Conservation (phyloP, 2,329 filamentous ascomycete species). For the Neopestalotiopsis sp. region DNA sequence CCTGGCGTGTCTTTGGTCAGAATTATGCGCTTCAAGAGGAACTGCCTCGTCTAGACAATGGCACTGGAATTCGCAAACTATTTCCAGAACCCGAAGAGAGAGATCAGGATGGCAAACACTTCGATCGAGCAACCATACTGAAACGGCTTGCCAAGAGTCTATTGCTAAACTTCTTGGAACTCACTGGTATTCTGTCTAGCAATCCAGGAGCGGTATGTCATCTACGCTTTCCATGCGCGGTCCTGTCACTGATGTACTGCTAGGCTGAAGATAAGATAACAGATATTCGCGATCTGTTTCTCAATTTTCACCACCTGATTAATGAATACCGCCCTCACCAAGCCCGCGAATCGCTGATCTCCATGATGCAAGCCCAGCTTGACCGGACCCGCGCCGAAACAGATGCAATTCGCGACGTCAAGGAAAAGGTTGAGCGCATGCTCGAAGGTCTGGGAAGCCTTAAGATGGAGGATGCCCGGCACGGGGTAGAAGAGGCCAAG, state of each 20-base stretch:
- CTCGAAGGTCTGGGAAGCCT: constrained; percentile 71
- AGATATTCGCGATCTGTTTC: constrained; percentile 81
- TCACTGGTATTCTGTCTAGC: constrained; percentile 74
- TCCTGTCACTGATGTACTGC: background rate
- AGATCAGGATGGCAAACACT: constrained; percentile 59
- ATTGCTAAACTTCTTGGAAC: constrained; percentile 86
- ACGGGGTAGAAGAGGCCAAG: background rate
- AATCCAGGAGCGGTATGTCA: constrained; percentile 61
- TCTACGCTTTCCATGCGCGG: background rate
- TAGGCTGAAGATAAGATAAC: constrained; percentile 73
- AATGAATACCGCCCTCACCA: constrained; percentile 96
- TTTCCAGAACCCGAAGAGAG: constrained; percentile 49
- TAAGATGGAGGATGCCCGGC: constrained; percentile 38
- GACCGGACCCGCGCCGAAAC: constrained; percentile 77
- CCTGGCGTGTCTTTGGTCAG: constrained; percentile 78
- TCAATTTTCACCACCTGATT: constrained; percentile 91
- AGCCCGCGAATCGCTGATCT: constrained; percentile 84
- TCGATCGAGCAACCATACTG: constrained; percentile 71
- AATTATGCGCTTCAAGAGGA: constrained; percentile 68
- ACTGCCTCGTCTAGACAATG: constrained; percentile 65
- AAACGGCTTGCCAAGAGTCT: constrained; percentile 83
- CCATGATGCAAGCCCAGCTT: constrained; percentile 86
- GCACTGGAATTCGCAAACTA: constrained; percentile 72
- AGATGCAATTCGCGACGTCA: constrained; percentile 67
- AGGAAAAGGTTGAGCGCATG: constrained; percentile 74